Percentiles rank a stretch among this genome's conserved stretches.
These are phyloP conservation scores for Leccinum disarticulatum DNA, from an alignment of 768 basidiomycete genomes.

Conservation along the genomic window DNA sequence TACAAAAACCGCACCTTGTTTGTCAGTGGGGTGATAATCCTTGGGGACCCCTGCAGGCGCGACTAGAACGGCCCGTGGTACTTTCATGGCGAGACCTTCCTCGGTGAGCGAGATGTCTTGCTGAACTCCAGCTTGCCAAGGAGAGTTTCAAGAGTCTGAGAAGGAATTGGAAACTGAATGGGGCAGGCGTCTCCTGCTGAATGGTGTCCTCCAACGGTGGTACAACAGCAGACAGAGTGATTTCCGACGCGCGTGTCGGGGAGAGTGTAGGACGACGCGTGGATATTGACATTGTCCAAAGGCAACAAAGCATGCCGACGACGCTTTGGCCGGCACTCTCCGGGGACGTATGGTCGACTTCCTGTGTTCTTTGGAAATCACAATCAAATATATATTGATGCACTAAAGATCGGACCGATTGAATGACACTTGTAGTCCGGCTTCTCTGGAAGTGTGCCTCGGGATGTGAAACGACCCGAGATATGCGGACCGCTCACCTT, in stretches of 20 bases:
- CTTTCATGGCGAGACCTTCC: neutral
- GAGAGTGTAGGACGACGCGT: neutral
- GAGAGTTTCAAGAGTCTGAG: neutral
- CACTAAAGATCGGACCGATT: too few species aligned
- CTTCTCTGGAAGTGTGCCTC: neutral
- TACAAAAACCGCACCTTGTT: neutral
- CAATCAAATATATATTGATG: too few species aligned
- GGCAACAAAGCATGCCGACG: conserved; percentile 4
- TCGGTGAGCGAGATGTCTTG: neutral
- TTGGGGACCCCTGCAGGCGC: too few species aligned
- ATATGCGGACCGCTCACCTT: neutral
- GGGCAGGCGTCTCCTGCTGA: neutral
- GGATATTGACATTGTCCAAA: neutral
- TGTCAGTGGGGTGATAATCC: too few species aligned
- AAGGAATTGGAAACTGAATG: neutral
- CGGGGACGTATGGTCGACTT: too few species aligned
- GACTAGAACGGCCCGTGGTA: too few species aligned
- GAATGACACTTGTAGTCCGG: neutral
- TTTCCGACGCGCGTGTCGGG: neutral
- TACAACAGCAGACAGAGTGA: neutral
- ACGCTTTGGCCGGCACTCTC: conserved; percentile 1
- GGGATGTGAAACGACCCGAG: neutral
- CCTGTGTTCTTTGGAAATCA: too few species aligned
- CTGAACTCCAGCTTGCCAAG: neutral
- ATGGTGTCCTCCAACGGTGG: too few species aligned